Conservation (phyloP, 192 early-diverging fungal species). For the Podila horticola region DNA sequence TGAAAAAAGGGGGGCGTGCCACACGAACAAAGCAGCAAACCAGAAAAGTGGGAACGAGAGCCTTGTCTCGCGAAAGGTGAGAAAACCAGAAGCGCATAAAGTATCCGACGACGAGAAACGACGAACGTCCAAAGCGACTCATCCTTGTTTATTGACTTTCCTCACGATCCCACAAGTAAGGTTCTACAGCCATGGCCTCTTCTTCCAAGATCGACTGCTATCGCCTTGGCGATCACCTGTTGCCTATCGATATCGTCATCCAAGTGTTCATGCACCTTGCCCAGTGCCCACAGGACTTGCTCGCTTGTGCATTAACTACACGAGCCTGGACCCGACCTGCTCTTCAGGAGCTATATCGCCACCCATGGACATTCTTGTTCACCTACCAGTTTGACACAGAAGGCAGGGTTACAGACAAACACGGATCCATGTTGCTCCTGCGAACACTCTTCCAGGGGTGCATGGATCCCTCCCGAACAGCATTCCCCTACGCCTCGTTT, state of each 20-base stretch:
- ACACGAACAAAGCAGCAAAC: no score
- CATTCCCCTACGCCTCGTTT: slow-evolving; percentile 41
- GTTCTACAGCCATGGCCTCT: no score
- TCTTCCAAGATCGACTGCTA: slow-evolving; percentile 6
- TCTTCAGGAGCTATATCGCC: slow-evolving; percentile 46
- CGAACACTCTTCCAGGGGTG: slow-evolving; percentile 47
- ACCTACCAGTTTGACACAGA: slow-evolving; percentile 46
- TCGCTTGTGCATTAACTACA: slow-evolving; percentile 33
- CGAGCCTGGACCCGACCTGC: slow-evolving; percentile 33
- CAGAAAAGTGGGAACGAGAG: no score
- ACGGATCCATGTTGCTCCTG: slow-evolving; percentile 42
- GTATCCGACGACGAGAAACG: no score
- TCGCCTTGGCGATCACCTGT: slow-evolving; percentile 10
- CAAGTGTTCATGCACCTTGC: slow-evolving; percentile 42
- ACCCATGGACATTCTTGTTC: slow-evolving; percentile 43
- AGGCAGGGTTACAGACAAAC: slow-evolving; percentile 40
- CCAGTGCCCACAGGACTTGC: slow-evolving; percentile 28
- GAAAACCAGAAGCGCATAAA: neutral
- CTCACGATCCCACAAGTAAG: no score
- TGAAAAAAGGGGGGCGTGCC: no score
- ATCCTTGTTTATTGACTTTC: no score
- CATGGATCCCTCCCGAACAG: slow-evolving; percentile 28
- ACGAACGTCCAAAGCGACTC: no score
- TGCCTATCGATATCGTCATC: slow-evolving; percentile 38
- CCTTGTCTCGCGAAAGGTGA: neutral